These are phyloP conservation scores for Sclerospora graminicola DNA, from an alignment of 352 stramenopile species.

Conservation along the genomic window DNA sequence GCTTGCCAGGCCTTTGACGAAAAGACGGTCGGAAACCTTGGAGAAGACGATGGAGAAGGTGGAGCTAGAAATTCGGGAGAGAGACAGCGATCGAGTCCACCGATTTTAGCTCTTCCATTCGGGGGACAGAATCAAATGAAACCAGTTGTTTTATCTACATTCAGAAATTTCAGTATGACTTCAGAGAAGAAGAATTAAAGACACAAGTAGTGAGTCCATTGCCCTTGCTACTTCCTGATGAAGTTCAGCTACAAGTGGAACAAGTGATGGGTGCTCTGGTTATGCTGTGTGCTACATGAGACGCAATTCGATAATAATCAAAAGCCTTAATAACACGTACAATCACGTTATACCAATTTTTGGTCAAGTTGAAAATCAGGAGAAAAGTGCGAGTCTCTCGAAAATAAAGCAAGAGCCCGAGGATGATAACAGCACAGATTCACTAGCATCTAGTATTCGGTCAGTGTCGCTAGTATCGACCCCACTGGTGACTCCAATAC, in stretches of 20 bases:
- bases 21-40: slow-evolving; percentile 4
- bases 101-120: slow-evolving; percentile 7
- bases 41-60: slow-evolving; percentile 14
- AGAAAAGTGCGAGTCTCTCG: slow-evolving; percentile 2
- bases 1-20: slow-evolving; percentile 28
- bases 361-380: slow-evolving; percentile 1
- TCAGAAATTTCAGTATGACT: too few relatives aligned
- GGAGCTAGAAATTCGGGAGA: slow-evolving; percentile 36
- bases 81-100: slow-evolving; percentile 51
- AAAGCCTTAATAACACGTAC: slow-evolving; percentile 12
- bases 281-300: slow-evolving; percentile 16
- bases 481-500: slow-evolving; percentile 8
- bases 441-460: slow-evolving; percentile 39
- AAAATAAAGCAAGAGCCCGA: slow-evolving; percentile 4
- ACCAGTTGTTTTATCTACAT: slow-evolving; percentile 7
- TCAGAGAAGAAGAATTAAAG: too few relatives aligned
- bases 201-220: not conserved
- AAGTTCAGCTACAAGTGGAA: slow-evolving; percentile 11
- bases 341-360: not conserved
- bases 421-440: slow-evolving; percentile 35
- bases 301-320: not conserved
- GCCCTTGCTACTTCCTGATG: not conserved
- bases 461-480: slow-evolving; percentile 32
- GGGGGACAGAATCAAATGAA: slow-evolving; percentile 5
- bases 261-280: slow-evolving; percentile 15